These are phyloP conservation scores for Cordyceps sp. DNA, from an alignment of 2,329 filamentous ascomycete species.

Conservation along the genomic window DNA sequence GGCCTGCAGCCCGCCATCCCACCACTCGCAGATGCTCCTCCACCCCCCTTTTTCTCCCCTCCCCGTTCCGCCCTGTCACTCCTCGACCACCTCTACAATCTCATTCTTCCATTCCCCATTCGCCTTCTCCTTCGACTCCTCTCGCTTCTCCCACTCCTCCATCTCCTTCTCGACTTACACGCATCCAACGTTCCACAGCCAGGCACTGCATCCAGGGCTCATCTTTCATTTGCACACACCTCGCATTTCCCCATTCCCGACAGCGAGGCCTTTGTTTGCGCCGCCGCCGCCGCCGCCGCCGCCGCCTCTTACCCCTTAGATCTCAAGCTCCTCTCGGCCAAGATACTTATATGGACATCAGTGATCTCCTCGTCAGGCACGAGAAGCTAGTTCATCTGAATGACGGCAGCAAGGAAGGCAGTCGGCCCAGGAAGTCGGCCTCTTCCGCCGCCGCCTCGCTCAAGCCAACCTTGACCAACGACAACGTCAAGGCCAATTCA, in stretches of 20 bases:
- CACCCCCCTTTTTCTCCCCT: background rate
- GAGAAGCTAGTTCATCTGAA: slow-evolving; percentile 49
- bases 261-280: background rate
- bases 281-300: background rate
- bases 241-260: no score
- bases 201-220: no score
- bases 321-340: no score
- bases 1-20: no score
- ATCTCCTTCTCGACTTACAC: slow-evolving; percentile 1
- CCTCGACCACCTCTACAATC: background rate
- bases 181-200: background rate
- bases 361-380: slow-evolving; percentile 45
- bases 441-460: slow-evolving; percentile 27
- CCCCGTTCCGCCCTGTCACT: slow-evolving; percentile 5
- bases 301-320: no score
- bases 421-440: slow-evolving; percentile 29
- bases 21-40: background rate
- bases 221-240: no score
- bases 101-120: no score
- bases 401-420: slow-evolving; percentile 38
- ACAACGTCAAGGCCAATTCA: background rate
- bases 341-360: slow-evolving; percentile 42
- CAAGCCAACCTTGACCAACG: slow-evolving; percentile 8
- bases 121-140: background rate
- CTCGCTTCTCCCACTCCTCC: background rate